A percentile compares a stretch with the other conserved stretches of the same genome.
phyloP scores from a whole-genome alignment of 164 flowering plant genomes.

The Kalanchoe fedtschenkoi region DNA sequence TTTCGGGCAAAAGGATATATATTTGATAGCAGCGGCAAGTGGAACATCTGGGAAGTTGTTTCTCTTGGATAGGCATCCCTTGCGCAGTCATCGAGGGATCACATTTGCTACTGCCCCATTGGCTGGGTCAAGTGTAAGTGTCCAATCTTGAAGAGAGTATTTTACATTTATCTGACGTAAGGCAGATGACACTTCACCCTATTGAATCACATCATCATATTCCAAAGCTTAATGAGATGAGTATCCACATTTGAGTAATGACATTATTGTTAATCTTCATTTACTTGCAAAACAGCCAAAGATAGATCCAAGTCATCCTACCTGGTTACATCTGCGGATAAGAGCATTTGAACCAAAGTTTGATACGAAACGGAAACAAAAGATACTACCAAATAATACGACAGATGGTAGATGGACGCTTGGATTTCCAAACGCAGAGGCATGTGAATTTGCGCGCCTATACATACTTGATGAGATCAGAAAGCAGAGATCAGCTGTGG shows the following conservation, averaged over 20 bases:
- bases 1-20: conserved; percentile 34
- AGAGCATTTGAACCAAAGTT: conserved; percentile 38
- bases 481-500: conserved; percentile 39
- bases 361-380: conserved; percentile 11
- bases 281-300: conserved; percentile 31
- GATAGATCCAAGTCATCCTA: conserved; percentile 41
- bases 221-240: too few species aligned
- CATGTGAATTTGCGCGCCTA: conserved; percentile 39
- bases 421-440: conserved; percentile 37
- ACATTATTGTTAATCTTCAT: background rate
- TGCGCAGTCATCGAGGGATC: conserved; percentile 29
- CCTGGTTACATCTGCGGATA: conserved; percentile 50
- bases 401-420: conserved; percentile 51
- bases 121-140: conserved; percentile 49
- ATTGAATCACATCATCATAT: background rate
- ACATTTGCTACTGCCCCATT: conserved; percentile 54
- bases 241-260: background rate
- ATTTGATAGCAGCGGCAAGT: conserved; percentile 31
- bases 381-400: conserved; percentile 10
- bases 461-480: conserved; percentile 27
- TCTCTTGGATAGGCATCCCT: conserved; percentile 44
- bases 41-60: conserved; percentile 44
- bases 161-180: background rate
- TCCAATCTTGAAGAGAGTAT: background rate
- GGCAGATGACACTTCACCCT: background rate